Conservation (phyloP, 768 basidiomycete genomes). For the Psilocybe tampanensis region DNA sequence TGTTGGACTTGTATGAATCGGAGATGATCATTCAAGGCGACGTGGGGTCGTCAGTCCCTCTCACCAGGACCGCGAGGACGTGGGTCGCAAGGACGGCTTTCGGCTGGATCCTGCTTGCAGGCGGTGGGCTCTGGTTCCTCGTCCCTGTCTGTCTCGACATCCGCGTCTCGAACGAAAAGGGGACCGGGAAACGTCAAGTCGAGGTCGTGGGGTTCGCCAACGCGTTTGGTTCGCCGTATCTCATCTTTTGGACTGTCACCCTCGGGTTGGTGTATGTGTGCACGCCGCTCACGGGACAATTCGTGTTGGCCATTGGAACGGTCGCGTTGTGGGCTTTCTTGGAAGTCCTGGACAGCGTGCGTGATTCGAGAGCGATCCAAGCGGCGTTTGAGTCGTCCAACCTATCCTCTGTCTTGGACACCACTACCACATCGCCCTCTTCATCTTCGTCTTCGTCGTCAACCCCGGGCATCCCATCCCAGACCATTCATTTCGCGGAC, state of each 20-base stretch:
- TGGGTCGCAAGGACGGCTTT: constrained; percentile 62
- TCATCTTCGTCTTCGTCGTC: neutral
- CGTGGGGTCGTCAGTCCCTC: constrained; percentile 16
- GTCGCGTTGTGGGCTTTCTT: constrained; percentile 75
- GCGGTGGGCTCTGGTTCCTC: constrained; percentile 68
- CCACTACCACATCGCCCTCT: constrained; percentile 33
- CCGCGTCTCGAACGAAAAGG: constrained; percentile 29
- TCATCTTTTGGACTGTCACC: constrained; percentile 75
- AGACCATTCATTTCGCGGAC: constrained; percentile 58
- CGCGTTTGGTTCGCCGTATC: constrained; percentile 85
- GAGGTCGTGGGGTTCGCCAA: constrained; percentile 84
- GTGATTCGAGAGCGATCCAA: constrained; percentile 65
- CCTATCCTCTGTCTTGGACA: constrained; percentile 44
- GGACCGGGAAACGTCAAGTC: constrained; percentile 38
- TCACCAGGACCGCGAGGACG: constrained; percentile 58
- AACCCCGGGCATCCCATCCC: constrained; percentile 26
- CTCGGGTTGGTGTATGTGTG: constrained; percentile 65
- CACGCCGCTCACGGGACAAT: constrained; percentile 81
- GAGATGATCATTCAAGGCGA: constrained; percentile 42
- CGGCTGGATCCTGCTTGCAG: constrained; percentile 50
- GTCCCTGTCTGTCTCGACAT: constrained; percentile 79
- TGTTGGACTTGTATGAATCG: constrained; percentile 79
- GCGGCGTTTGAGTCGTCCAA: constrained; percentile 51
- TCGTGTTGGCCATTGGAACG: constrained; percentile 65
- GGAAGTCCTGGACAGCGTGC: constrained; percentile 79